phyloP scores from a whole-genome alignment of 352 stramenopile genomes.

The Phytophthora cactorum region DNA sequence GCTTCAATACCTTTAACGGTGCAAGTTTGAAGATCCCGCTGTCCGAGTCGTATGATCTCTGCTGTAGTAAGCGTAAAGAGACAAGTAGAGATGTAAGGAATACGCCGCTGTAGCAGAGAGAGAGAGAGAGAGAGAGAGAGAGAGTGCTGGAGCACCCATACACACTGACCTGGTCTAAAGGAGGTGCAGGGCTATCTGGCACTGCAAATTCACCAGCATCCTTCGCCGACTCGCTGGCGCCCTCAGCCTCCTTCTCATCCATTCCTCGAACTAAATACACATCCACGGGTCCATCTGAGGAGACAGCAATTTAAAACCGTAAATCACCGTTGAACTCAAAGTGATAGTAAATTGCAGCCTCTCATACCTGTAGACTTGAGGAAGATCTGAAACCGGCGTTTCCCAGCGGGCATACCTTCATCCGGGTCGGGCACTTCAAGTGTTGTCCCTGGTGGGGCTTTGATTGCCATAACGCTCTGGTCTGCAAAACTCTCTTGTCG shows the following conservation, averaged over 20 bases:
- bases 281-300: slow-evolving; percentile 84
- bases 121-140: not conserved
- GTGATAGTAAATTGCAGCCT: slow-evolving; percentile 9
- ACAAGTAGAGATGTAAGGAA: slow-evolving; percentile 5
- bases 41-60: slow-evolving; percentile 87
- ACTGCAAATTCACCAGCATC: slow-evolving; percentile 24
- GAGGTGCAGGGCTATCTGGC: slow-evolving; percentile 43
- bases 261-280: slow-evolving; percentile 89
- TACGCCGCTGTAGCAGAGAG: not conserved
- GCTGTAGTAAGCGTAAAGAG: slow-evolving; percentile 25
- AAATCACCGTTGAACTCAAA: not conserved
- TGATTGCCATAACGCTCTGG: slow-evolving; percentile 95
- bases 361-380: slow-evolving; percentile 85
- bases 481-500: slow-evolving; percentile 83
- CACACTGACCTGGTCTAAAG: slow-evolving; percentile 62
- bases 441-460: slow-evolving; percentile 92
- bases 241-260: slow-evolving; percentile 51
- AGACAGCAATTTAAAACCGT: slow-evolving; percentile 4
- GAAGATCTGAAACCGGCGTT: slow-evolving; percentile 94
- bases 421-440: slow-evolving; percentile 95
- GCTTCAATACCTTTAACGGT: slow-evolving; percentile 72
- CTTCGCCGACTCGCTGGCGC: slow-evolving; percentile 19
- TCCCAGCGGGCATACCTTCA: slow-evolving; percentile 91
- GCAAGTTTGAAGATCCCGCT: slow-evolving; percentile 86
- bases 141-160: not conserved